Percentiles rank a stretch among this genome's conserved stretches.
Conservation (phyloP, 495 filamentous ascomycete species). For the Immersiella caudata region DNA sequence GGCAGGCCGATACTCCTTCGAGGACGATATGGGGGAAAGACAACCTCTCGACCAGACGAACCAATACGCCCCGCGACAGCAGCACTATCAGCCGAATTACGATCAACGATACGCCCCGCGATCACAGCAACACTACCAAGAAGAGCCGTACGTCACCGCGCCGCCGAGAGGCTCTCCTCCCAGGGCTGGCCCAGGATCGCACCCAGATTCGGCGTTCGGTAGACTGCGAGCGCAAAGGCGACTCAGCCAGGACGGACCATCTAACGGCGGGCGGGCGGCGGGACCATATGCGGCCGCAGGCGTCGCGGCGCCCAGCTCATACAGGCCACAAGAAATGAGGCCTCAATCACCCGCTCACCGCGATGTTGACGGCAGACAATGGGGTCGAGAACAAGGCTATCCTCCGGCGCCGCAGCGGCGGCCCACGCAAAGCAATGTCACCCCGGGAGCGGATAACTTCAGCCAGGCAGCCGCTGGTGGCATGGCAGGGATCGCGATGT, state of each 20-base stretch:
- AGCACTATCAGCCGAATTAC: constrained; percentile 24
- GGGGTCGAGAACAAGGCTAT: constrained; percentile 34
- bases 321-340: constrained; percentile 22
- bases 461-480: constrained; percentile 71
- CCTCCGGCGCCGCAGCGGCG: constrained; percentile 26
- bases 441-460: constrained; percentile 76
- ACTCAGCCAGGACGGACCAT: constrained; percentile 36
- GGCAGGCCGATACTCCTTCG: constrained; percentile 36
- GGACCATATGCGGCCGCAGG: constrained; percentile 25
- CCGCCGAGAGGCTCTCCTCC: constrained; percentile 23
- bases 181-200: constrained; percentile 38
- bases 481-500: constrained; percentile 71
- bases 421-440: constrained; percentile 58
- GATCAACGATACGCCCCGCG: constrained; percentile 29
- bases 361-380: constrained; percentile 31
- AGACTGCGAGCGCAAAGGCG: constrained; percentile 43
- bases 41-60: constrained; percentile 39
- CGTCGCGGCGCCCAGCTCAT: constrained; percentile 14
- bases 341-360: constrained; percentile 33
- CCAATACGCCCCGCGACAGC: constrained; percentile 17
- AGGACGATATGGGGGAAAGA: constrained; percentile 44
- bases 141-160: constrained; percentile 29
- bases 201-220: constrained; percentile 49
- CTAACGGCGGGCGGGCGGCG: constrained; percentile 10
- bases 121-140: constrained; percentile 29